These are phyloP conservation scores for Macrolepiota fuliginosa DNA, from an alignment of 768 basidiomycete species.

Conservation along the genomic window DNA sequence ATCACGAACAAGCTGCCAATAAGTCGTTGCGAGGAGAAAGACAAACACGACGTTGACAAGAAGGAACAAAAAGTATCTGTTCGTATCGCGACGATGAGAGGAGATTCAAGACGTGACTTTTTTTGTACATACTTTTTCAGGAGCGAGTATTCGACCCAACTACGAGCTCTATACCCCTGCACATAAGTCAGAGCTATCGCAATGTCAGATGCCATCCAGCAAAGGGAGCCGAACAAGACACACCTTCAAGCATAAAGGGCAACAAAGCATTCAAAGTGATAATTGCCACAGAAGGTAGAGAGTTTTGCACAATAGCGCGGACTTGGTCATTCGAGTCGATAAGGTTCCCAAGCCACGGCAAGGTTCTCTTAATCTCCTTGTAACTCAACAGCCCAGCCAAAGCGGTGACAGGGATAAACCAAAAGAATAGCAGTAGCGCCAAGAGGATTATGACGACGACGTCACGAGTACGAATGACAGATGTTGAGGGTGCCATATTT, in stretches of 20 bases:
- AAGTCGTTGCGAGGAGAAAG: slow-evolving; percentile 88
- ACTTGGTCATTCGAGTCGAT: slow-evolving; percentile 82
- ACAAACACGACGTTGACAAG: slow-evolving; percentile 93
- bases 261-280: slow-evolving; percentile 85
- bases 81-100: neutral
- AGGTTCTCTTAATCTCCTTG: slow-evolving; percentile 85
- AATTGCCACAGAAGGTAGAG: slow-evolving; percentile 87
- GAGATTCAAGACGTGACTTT: neutral
- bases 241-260: slow-evolving; percentile 89
- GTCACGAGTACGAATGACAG: slow-evolving; percentile 62
- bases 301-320: slow-evolving; percentile 90
- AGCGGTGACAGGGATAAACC: slow-evolving; percentile 88
- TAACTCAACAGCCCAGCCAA: slow-evolving; percentile 89
- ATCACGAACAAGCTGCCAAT: slow-evolving; percentile 88
- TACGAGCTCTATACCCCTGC: slow-evolving; percentile 89
- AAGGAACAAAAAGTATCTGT: slow-evolving; percentile 91
- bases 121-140: slow-evolving; percentile 71
- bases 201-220: neutral
- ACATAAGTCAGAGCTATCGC: slow-evolving; percentile 68
- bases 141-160: slow-evolving; percentile 91
- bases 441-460: slow-evolving; percentile 69
- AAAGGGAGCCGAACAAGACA: neutral
- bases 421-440: slow-evolving; percentile 78
- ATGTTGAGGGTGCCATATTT: slow-evolving; percentile 70
- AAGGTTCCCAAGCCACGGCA: slow-evolving; percentile 84